Conservation (phyloP, 495 filamentous ascomycete genomes). For the Hyaloscypha hepaticicola region DNA sequence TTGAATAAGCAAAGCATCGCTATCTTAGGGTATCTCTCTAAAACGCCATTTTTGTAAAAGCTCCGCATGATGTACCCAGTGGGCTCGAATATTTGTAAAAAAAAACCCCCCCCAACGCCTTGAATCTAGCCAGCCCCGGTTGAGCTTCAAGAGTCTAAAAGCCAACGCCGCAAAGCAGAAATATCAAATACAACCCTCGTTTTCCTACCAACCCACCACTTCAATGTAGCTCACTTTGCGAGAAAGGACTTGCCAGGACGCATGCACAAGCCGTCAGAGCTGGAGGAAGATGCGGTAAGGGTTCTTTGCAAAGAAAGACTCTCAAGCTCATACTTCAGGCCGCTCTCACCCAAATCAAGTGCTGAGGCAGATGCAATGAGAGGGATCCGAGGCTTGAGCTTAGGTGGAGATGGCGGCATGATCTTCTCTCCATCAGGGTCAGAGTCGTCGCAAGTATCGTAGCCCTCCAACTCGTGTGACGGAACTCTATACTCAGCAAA, state of each 20-base stretch:
- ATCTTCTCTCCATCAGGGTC: conserved; percentile 5
- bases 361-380: neutral
- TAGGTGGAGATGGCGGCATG: neutral
- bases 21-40: too few relatives aligned
- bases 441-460: conserved; percentile 6
- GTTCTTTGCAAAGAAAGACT: neutral
- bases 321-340: neutral
- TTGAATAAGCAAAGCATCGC: too few relatives aligned
- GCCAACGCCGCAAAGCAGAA: neutral
- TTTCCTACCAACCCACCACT: too few relatives aligned
- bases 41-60: too few relatives aligned
- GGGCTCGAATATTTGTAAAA: too few relatives aligned
- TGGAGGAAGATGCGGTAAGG: neutral
- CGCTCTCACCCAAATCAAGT: neutral
- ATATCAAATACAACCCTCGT: neutral
- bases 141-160: neutral
- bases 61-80: too few relatives aligned
- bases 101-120: too few relatives aligned
- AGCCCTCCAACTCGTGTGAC: neutral
- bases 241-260: neutral
- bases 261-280: neutral
- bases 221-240: neutral
- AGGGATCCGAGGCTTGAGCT: neutral
- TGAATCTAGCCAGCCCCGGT: too few relatives aligned
- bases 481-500: neutral